Evolutionary conservation across 306 rosid species (phyloP).

Genomic region (Cucurbita moschata): DNA sequence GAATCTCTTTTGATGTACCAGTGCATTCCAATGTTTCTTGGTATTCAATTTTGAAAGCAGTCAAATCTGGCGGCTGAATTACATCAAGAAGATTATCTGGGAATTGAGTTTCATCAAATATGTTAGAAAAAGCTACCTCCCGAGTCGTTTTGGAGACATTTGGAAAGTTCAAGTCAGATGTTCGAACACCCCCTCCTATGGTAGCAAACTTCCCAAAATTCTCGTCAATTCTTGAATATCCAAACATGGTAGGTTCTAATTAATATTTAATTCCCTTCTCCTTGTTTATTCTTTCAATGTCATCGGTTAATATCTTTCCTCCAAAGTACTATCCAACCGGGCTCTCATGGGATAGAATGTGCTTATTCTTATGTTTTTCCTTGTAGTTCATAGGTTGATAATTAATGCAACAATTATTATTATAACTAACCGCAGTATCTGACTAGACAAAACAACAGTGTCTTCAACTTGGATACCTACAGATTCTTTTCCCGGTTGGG

Average conservation of each 20-base stretch:
- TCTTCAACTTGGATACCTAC: not conserved
- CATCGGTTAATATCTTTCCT: not conserved
- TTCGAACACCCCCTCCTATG: not conserved
- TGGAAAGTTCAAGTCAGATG: constrained; percentile 1
- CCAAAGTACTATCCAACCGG: not conserved
- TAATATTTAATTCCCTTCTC: constrained; percentile 5
- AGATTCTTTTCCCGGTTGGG: not conserved
- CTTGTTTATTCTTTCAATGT: not conserved
- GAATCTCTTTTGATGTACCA: not conserved
- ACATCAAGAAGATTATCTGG: not conserved
- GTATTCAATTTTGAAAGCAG: not conserved
- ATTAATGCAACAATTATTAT: not conserved
- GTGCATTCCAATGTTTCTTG: not conserved
- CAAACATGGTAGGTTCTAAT: not conserved
- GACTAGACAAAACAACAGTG: not conserved
- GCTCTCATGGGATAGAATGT: not conserved
- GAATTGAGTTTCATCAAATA: not conserved
- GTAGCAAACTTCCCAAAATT: not conserved
- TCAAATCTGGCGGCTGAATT: not conserved
- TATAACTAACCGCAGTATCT: not conserved
- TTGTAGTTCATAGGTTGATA: not conserved
- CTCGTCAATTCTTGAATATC: not conserved
- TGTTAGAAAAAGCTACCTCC: not conserved
- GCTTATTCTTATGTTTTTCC: not conserved
- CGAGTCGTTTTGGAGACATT: not conserved